Base-by-base conservation (phyloP, 2,329 filamentous ascomycete genomes). In the Aspergillus sergii region DNA sequence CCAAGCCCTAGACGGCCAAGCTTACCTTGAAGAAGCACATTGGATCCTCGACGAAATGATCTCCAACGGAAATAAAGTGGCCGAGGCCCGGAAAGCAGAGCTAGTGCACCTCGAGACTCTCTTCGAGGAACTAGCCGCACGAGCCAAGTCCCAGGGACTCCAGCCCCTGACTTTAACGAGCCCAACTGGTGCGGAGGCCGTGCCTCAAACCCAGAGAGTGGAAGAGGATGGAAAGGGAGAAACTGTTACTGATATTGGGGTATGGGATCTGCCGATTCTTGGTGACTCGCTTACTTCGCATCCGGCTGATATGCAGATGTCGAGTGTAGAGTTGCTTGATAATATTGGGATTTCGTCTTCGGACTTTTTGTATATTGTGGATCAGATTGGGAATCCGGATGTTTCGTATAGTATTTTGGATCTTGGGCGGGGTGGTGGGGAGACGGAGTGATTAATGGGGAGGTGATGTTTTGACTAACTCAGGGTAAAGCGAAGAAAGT, bases 21-120 rank as follows among this genome's bases (percentile, higher is more conserved):
- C 61, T 8, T 56, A 67, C 59, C 12, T 62, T 63, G 0, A 64
- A 66, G 30, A 73, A 62, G 1, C 73, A 68, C 55, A 71, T 66
- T 2, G 30, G 1, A 74, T 80, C 0, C 63, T 81, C 0, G 73
- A 76, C 14, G 72, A 75, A 12, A 75, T 80, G 73, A 72, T 77
- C 0, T 39, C 43, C 0, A 72, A 72, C 1, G 77, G 78, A 0
- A 81, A 78, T 46, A 70, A 67, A 14, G 61, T 80, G 0, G 78
- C 78, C 0, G 64, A 60, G 1, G 69, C 70, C 0, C 67, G 76
- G 6, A 75, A 76, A 19, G 57, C 65, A 10, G 77, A 79, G 23
- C 66, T 79, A n/a, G 50, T 39, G 4, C 59, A 64, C 28, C 58
- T 79, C 0, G 72, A 78, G 30, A 53, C 28, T 0, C 63, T 78